Evolutionary conservation across 345 rosid genomes (phyloP).

Genomic region (Camelina neglecta): DNA sequence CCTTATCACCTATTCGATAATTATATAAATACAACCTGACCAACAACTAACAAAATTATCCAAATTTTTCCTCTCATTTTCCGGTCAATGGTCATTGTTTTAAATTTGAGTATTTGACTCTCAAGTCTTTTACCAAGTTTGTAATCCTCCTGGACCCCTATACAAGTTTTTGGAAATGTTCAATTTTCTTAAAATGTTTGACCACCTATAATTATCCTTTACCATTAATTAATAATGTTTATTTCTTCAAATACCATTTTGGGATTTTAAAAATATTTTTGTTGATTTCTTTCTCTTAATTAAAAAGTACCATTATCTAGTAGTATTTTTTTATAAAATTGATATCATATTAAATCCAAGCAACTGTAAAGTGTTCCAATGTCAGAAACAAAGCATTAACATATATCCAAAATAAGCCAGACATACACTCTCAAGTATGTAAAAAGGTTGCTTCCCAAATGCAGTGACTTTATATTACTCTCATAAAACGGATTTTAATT

Average conservation of each 20-base stretch:
- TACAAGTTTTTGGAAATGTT: too few species aligned
- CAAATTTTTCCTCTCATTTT: neutral
- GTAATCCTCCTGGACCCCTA: neutral
- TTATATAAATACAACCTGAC: neutral
- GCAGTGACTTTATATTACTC: too few species aligned
- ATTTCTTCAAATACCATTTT: neutral
- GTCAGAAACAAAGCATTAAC: conserved; percentile 10
- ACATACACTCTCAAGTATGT: neutral
- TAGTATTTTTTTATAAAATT: too few species aligned
- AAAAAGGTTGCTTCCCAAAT: too few species aligned
- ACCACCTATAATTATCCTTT: neutral
- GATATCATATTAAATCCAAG: neutral
- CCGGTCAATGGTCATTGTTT: conserved; percentile 23
- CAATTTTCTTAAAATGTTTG: neutral
- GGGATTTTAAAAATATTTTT: too few species aligned
- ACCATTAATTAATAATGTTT: neutral
- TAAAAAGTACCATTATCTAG: too few species aligned
- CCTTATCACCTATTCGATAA: conserved; percentile 15
- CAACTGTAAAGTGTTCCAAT: conserved; percentile 6
- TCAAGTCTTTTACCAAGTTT: conserved; percentile 16
- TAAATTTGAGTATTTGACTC: conserved; percentile 26
- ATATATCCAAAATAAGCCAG: conserved; percentile 29
- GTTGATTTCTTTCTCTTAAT: too few species aligned
- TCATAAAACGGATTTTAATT: too few species aligned
- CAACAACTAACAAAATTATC: neutral